phyloP scores from a whole-genome alignment of 2,329 filamentous ascomycete genomes.

The Knufia petricola region DNA sequence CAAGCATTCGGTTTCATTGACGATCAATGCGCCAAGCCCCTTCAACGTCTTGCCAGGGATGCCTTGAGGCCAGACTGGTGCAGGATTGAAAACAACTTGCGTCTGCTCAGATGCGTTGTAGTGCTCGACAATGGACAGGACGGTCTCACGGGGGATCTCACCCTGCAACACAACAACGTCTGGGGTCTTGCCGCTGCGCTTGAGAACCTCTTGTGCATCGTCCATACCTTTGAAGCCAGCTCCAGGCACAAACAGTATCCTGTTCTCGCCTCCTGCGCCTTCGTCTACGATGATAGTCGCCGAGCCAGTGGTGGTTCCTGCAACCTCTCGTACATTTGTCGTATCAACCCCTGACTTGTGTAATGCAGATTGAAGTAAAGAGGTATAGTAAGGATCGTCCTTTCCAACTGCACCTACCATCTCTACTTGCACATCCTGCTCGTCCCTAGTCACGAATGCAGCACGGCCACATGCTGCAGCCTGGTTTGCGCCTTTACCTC shows the following conservation, averaged over 20 bases:
- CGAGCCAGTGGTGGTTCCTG: conserved; percentile 52
- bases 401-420: conserved; percentile 66
- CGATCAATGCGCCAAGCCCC: conserved; percentile 65
- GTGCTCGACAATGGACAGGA: conserved; percentile 48
- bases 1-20: conserved; percentile 84
- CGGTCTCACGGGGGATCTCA: conserved; percentile 61
- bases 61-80: conserved; percentile 66
- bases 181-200: conserved; percentile 34
- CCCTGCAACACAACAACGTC: conserved; percentile 66
- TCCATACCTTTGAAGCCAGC: conserved; percentile 51
- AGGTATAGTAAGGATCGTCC: conserved; percentile 52
- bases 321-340: conserved; percentile 40
- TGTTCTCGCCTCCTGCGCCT: conserved; percentile 59
- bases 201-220: conserved; percentile 31
- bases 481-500: conserved; percentile 94
- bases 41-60: conserved; percentile 58
- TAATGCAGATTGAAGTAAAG: conserved; percentile 50
- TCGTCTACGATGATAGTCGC: conserved; percentile 69
- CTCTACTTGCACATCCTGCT: conserved; percentile 41
- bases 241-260: conserved; percentile 64
- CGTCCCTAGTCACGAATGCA: conserved; percentile 36
- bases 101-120: conserved; percentile 42
- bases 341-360: conserved; percentile 53
- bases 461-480: conserved; percentile 80
- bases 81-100: conserved; percentile 73